Percentiles rank a stretch among this genome's conserved stretches.
Evolutionary conservation across 1,284 basidiomycete genomes (phyloP).

Genomic region (Marasmius oreades): DNA sequence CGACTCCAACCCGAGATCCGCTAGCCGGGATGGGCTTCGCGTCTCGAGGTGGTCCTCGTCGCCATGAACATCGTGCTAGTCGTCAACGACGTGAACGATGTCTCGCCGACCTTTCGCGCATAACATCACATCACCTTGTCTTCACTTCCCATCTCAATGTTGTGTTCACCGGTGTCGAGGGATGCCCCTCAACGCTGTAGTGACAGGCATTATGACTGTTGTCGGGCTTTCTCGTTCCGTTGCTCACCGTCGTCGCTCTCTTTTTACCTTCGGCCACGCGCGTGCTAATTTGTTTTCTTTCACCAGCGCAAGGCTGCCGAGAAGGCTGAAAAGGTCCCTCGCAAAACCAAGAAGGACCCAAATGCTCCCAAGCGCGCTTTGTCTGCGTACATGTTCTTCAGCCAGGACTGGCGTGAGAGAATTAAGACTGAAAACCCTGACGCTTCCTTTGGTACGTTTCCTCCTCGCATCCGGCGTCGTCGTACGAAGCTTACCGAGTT

Average conservation of each 20-base stretch:
- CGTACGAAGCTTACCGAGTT: conserved; percentile 11
- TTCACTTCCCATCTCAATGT: background rate
- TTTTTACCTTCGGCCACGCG: conserved; percentile 8
- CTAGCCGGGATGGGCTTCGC: background rate
- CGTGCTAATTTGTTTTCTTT: conserved; percentile 14
- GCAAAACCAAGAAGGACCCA: conserved; percentile 71
- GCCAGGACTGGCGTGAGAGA: conserved; percentile 91
- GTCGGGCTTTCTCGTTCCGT: no score
- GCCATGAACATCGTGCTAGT: background rate
- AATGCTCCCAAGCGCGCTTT: conserved; percentile 88
- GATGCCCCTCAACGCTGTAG: no score
- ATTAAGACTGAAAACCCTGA: conserved; percentile 96
- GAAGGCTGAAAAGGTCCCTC: conserved; percentile 58
- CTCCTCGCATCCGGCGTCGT: conserved; percentile 4
- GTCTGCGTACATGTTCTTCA: conserved; percentile 99
- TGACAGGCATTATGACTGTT: no score
- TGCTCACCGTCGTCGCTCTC: background rate
- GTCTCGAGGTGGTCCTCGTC: background rate
- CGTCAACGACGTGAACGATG: background rate
- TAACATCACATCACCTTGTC: background rate
- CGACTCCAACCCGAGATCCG: background rate
- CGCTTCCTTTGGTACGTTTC: conserved; percentile 78
- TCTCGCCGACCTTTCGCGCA: background rate
- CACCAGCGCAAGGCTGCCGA: conserved; percentile 69
- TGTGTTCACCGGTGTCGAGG: no score